Conservation (phyloP, 1,139 yeast species). For the Pichia sp. region DNA sequence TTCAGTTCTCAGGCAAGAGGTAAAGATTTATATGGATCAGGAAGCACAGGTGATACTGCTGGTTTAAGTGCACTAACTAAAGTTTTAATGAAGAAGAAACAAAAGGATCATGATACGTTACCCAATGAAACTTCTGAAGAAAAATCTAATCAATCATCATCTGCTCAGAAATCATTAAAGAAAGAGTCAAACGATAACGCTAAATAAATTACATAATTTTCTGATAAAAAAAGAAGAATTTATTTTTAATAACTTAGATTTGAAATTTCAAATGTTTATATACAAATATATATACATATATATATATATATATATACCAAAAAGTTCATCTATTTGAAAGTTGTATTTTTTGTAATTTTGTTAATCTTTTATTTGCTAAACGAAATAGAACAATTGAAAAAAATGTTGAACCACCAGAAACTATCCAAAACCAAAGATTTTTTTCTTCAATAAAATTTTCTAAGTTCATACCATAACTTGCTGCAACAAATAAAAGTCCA, state of each 20-base stretch:
- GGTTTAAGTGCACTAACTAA: slow-evolving; percentile 22
- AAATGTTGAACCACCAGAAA: slow-evolving; percentile 37
- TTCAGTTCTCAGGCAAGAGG: slow-evolving; percentile 13
- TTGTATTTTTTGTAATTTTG: slow-evolving; percentile 56
- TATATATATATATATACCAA: background rate
- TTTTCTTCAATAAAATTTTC: slow-evolving; percentile 72
- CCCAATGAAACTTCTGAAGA: too few relatives aligned
- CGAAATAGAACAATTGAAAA: slow-evolving; percentile 39
- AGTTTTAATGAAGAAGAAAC: slow-evolving; percentile 14
- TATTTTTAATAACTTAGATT: background rate
- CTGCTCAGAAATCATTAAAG: too few relatives aligned
- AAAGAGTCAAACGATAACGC: too few relatives aligned
- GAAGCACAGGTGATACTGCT: slow-evolving; percentile 6
- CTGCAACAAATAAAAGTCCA: slow-evolving; percentile 61
- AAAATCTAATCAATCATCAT: too few relatives aligned
- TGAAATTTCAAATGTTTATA: background rate
- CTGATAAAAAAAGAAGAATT: background rate
- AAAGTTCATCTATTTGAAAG: slow-evolving; percentile 36
- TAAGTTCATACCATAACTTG: slow-evolving; percentile 76
- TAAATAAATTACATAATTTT: too few relatives aligned
- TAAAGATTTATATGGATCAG: slow-evolving; percentile 17
- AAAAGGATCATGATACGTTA: background rate
- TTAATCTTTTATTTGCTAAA: slow-evolving; percentile 43
- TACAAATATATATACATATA: background rate
- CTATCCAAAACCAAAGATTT: slow-evolving; percentile 45